Percentiles rank a stretch among this genome's conserved stretches.
phyloP scores from a whole-genome alignment of 139 green algal species.

The Ettlia oleoabundans region DNA sequence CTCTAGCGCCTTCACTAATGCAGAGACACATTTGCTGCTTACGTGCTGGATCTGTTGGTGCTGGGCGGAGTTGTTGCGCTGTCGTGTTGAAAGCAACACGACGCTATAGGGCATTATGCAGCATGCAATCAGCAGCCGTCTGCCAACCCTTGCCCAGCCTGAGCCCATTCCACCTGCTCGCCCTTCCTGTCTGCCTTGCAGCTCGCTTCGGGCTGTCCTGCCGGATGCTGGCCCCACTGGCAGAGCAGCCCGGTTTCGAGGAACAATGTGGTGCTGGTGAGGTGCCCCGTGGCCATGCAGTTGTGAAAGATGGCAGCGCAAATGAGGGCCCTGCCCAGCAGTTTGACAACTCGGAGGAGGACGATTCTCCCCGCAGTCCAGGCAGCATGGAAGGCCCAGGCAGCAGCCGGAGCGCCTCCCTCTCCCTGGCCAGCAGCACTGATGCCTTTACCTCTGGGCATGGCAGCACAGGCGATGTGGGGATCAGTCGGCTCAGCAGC shows the following conservation, averaged over 20 bases:
- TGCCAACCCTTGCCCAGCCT: too few relatives aligned
- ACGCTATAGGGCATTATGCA: too few relatives aligned
- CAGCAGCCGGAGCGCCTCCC: too few relatives aligned
- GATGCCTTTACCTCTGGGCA: neutral
- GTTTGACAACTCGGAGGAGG: too few relatives aligned
- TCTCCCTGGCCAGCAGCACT: neutral
- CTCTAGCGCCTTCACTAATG: neutral
- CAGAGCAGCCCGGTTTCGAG: neutral
- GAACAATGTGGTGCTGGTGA: neutral
- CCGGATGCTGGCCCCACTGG: neutral
- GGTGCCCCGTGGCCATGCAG: neutral
- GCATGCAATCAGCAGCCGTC: too few relatives aligned
- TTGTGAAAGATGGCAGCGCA: neutral
- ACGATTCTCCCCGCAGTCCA: too few relatives aligned
- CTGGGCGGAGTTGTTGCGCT: neutral
- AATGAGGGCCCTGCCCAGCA: too few relatives aligned
- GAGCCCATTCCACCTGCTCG: neutral
- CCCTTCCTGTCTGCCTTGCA: neutral
- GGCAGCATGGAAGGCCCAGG: neutral
- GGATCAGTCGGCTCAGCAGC: neutral
- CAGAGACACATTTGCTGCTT: neutral
- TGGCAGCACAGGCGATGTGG: neutral
- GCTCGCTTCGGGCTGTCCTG: neutral
- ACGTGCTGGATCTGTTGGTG: neutral
- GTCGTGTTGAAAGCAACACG: neutral